Base-by-base conservation (phyloP, 441 rosid genomes). In the Aleurites moluccanus region DNA sequence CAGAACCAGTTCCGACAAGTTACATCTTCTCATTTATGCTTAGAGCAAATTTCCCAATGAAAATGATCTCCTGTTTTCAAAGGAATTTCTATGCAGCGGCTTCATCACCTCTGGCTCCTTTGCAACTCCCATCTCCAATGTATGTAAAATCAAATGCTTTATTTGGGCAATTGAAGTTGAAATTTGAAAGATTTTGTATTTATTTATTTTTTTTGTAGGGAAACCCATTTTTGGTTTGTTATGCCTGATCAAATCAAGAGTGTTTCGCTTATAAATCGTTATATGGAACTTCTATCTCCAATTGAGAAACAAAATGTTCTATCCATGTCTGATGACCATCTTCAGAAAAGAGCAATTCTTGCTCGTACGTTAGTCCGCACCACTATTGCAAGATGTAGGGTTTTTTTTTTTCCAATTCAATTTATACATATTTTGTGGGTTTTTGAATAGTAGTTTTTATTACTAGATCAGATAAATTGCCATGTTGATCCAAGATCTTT, bases 331-430 rank as follows among this genome's bases (percentile, higher is more conserved):
- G 91, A 89, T 30, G 85, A 86, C 57, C 81, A 77, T 27, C 90
- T 90, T 66, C 85, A 84, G 84, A 96, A 96, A 84, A 80, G 85
- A 61, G 96, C 97, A 27, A 72, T 96, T 74, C 88, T 96, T 57
- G 91, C 98, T 33, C 97, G 96, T 52, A 82, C 87, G 47, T 81
- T 96, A 86, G 92, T 93, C 82, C 94, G 98, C 64, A 92, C 97
- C 71, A 92, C 96, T 75, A 84, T 94, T 72, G 88, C 99, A 0
- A 89, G 98, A 90, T 93, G 98, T 93, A 86, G 44, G 23, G 4
- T 40, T 45, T 50, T 11, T 16, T 42, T 14, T 18, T 38, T 6
- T 6, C 8, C 3, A 13, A 45, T 45, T 10, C 27, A 38, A 9
- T 38, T 38, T 6, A 38, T 52, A 3, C 40, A 25, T 20, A 16